A percentile compares a stretch with the other conserved stretches of the same genome.
phyloP scores from a whole-genome alignment of 2,329 filamentous ascomycete genomes.

The Aspergillus sp. region DNA sequence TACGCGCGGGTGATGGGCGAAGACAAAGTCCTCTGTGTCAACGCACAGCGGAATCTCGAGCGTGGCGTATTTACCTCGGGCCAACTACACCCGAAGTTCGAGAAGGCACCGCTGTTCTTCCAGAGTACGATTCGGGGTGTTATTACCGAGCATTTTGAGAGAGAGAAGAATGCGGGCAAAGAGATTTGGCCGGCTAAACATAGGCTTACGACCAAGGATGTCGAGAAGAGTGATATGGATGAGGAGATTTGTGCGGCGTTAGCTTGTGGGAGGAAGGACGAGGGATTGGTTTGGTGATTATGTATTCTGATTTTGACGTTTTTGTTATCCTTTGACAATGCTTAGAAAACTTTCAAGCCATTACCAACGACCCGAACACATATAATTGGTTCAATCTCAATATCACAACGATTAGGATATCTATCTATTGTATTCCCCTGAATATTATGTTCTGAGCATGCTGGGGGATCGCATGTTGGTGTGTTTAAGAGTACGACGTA shows the following conservation, averaged over 20 bases:
- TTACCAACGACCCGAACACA: too few relatives aligned
- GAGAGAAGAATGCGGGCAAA: background rate
- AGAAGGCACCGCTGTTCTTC: background rate
- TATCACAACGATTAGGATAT: too few relatives aligned
- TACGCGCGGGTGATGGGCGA: background rate
- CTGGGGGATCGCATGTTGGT: too few relatives aligned
- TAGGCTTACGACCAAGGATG: background rate
- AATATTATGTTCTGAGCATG: too few relatives aligned
- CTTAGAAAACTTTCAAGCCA: too few relatives aligned
- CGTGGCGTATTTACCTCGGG: background rate
- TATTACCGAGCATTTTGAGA: background rate
- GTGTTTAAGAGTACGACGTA: too few relatives aligned
- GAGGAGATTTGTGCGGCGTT: background rate
- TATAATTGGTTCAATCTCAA: too few relatives aligned
- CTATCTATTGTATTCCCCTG: too few relatives aligned
- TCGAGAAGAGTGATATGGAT: background rate
- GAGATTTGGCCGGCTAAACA: background rate
- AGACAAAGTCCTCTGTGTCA: background rate
- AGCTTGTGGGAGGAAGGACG: background rate
- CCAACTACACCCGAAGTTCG: background rate
- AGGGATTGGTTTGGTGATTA: slow-evolving; percentile 30
- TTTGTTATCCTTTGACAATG: too few relatives aligned
- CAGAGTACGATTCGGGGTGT: background rate
- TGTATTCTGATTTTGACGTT: too few relatives aligned
- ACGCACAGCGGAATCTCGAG: background rate